Evolutionary conservation across 805 yeast genomes (phyloP).

Genomic region (Suhomyces kilbournensis): DNA sequence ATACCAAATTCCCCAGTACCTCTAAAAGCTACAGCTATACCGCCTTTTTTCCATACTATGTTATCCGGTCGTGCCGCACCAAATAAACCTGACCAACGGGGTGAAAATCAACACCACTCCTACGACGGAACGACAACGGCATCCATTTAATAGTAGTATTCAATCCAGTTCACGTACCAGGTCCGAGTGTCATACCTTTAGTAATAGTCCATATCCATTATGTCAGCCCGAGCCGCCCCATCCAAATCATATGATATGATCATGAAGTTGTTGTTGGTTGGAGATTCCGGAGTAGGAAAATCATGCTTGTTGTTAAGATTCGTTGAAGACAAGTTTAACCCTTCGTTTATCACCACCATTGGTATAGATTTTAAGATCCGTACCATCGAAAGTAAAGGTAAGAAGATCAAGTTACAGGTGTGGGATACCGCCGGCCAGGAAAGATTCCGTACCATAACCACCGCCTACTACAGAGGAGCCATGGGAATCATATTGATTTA

Average conservation of each 20-base stretch:
- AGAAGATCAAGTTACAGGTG: conserved; percentile 88
- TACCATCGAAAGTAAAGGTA: conserved; percentile 90
- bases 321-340: conserved; percentile 95
- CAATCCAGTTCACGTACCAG: neutral
- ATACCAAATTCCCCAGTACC: neutral
- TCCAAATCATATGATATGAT: conserved; percentile 83
- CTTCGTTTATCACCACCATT: conserved; percentile 93
- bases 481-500: conserved; percentile 83
- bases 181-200: neutral
- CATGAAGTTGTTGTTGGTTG: conserved; percentile 88
- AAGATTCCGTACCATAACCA: conserved; percentile 88
- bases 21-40: neutral
- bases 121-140: neutral
- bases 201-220: conserved; percentile 10
- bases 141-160: neutral
- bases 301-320: conserved; percentile 88
- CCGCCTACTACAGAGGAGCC: conserved; percentile 90
- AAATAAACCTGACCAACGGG: neutral
- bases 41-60: neutral
- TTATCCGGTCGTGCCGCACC: neutral
- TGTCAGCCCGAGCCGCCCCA: conserved; percentile 62
- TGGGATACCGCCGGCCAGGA: conserved; percentile 99
- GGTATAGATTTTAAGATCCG: conserved; percentile 98
- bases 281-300: conserved; percentile 88
- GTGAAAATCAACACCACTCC: conserved; percentile 1